phyloP scores from a whole-genome alignment of 495 filamentous ascomycete species.

The Bacidia gigantensis region DNA sequence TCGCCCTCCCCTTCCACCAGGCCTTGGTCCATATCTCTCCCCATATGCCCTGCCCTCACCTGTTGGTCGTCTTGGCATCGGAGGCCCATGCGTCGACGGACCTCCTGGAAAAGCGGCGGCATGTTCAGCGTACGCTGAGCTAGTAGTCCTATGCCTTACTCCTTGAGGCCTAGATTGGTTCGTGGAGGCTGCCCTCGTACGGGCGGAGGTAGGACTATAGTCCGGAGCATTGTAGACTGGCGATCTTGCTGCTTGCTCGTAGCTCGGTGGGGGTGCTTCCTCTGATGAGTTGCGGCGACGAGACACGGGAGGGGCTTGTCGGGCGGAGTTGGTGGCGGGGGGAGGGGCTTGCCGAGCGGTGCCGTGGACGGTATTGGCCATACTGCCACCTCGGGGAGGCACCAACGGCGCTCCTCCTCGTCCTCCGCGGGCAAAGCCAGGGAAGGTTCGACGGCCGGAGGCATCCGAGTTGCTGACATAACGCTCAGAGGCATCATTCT shows the following conservation, averaged over 20 bases:
- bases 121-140: conserved; percentile 12
- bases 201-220: conserved; percentile 39
- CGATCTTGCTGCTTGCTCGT: conserved; percentile 62
- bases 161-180: conserved; percentile 5
- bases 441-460: conserved; percentile 13
- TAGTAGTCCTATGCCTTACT: conserved; percentile 8
- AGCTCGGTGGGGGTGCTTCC: conserved; percentile 60
- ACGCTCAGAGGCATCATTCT: conserved; percentile 24
- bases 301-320: conserved; percentile 20
- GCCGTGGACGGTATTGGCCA: background rate
- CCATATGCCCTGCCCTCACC: background rate
- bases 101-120: conserved; percentile 1
- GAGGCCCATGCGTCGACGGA: conserved; percentile 13
- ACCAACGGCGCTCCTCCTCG: background rate
- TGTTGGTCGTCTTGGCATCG: conserved; percentile 1
- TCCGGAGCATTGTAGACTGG: conserved; percentile 48
- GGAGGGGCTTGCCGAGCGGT: conserved; percentile 20
- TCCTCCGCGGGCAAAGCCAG: conserved; percentile 11
- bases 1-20: conserved; percentile 12
- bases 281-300: conserved; percentile 28
- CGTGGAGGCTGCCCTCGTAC: conserved; percentile 5
- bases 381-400: conserved; percentile 6
- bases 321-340: conserved; percentile 10
- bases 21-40: background rate
- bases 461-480: conserved; percentile 14